Evolutionary conservation across 2,329 filamentous ascomycete genomes (phyloP).

Genomic region (Fragosphaeria purpurea): DNA sequence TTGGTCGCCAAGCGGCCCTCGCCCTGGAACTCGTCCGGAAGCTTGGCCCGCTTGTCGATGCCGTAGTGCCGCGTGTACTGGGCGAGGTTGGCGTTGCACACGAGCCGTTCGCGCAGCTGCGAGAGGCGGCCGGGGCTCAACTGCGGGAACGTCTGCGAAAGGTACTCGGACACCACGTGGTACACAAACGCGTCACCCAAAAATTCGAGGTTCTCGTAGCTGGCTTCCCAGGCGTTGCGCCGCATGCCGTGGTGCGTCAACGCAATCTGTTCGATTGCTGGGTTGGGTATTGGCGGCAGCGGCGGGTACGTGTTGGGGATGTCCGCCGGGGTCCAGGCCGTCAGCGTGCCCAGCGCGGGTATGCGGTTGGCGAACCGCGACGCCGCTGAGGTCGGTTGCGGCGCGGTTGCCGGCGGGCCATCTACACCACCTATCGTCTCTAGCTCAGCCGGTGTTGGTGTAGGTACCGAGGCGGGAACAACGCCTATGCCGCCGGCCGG

Average conservation of each 20-base stretch:
- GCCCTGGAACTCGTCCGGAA: conserved; percentile 38
- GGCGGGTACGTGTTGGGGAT: conserved; percentile 41
- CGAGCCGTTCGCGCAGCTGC: conserved; percentile 65
- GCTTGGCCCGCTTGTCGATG: conserved; percentile 53
- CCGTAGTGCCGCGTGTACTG: conserved; percentile 61
- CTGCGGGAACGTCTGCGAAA: conserved; percentile 59
- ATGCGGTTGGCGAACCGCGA: not conserved
- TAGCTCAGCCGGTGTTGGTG: no score
- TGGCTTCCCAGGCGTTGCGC: conserved; percentile 27
- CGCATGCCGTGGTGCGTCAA: conserved; percentile 53
- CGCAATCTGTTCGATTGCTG: conserved; percentile 48
- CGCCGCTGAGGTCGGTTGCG: no score
- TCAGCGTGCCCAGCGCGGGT: conserved; percentile 11
- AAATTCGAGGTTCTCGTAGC: conserved; percentile 81
- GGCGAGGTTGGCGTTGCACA: conserved; percentile 71
- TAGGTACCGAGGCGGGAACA: no score
- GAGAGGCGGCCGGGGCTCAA: conserved; percentile 59
- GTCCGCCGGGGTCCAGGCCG: conserved; percentile 37
- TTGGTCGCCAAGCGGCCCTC: conserved; percentile 17
- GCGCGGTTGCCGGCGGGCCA: no score
- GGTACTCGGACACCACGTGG: conserved; percentile 58
- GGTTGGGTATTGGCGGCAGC: conserved; percentile 51
- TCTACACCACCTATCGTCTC: no score
- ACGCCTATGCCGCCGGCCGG: no score
- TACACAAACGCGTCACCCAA: conserved; percentile 78